Evolutionary conservation across 805 yeast species (phyloP).

Genomic region (Komagataella ulmi): DNA sequence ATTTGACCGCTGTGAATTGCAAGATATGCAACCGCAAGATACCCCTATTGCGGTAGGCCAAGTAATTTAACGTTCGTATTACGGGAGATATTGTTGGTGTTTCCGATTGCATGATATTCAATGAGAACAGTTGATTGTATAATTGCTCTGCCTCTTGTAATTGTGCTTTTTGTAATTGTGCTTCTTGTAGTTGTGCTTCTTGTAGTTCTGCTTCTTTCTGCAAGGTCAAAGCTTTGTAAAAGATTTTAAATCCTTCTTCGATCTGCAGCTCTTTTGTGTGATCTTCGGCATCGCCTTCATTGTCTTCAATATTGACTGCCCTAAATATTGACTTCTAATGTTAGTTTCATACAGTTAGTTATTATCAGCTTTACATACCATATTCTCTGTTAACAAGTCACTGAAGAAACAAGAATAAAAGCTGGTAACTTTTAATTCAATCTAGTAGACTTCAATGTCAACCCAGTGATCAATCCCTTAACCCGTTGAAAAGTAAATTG

Average conservation of each 20-base stretch:
- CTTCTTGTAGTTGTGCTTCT: conserved; percentile 27
- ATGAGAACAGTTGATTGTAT: conserved; percentile 51
- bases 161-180: no score
- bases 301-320: conserved; percentile 70
- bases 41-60: conserved; percentile 76
- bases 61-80: conserved; percentile 58
- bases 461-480: background rate
- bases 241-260: conserved; percentile 71
- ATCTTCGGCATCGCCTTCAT: conserved; percentile 71
- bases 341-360: background rate
- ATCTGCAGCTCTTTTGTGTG: conserved; percentile 85
- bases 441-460: background rate
- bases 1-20: conserved; percentile 6
- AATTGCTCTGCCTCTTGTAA: conserved; percentile 36
- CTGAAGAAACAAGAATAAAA: background rate
- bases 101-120: conserved; percentile 47
- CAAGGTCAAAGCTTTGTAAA: conserved; percentile 51
- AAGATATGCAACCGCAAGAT: conserved; percentile 41
- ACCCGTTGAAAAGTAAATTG: background rate
- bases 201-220: conserved; percentile 39
- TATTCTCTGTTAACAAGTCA: no score
- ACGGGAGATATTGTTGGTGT: conserved; percentile 43
- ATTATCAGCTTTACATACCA: background rate
- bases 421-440: background rate
- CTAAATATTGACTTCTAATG: conserved; percentile 46